phyloP scores from a whole-genome alignment of 2,329 filamentous ascomycete genomes.

The Epichloe glyceriae region DNA sequence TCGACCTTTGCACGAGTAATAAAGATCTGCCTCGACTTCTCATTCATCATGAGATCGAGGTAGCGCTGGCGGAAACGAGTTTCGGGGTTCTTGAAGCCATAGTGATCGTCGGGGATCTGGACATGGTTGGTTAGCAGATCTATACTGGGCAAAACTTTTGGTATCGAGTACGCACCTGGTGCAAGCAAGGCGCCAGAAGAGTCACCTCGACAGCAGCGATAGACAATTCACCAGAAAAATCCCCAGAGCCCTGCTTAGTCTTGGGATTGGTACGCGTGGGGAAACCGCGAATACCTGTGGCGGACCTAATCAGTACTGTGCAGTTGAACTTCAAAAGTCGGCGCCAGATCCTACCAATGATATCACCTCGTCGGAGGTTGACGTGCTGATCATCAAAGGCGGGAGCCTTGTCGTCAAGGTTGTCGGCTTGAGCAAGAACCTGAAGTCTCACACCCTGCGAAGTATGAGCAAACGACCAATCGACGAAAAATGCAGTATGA shows the following conservation, averaged over 20 bases:
- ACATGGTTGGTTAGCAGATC: background rate
- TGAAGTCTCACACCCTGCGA: slow-evolving; percentile 55
- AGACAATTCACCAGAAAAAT: slow-evolving; percentile 62
- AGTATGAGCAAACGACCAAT: background rate
- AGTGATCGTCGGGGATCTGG: slow-evolving; percentile 64
- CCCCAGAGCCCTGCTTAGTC: slow-evolving; percentile 68
- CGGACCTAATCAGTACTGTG: background rate
- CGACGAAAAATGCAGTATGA: background rate
- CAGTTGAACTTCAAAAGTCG: background rate
- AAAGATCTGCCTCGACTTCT: slow-evolving; percentile 70
- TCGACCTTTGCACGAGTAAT: slow-evolving; percentile 79
- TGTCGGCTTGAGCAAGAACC: slow-evolving; percentile 81
- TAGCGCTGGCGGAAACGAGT: slow-evolving; percentile 87
- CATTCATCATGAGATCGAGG: slow-evolving; percentile 95
- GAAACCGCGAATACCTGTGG: slow-evolving; percentile 17
- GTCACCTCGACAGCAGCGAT: slow-evolving; percentile 82
- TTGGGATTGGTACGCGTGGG: slow-evolving; percentile 64
- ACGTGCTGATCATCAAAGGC: slow-evolving; percentile 83
- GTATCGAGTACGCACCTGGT: slow-evolving; percentile 46
- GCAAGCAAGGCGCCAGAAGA: slow-evolving; percentile 80
- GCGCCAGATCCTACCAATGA: slow-evolving; percentile 47
- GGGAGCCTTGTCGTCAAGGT: slow-evolving; percentile 50
- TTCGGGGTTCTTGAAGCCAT: slow-evolving; percentile 91
- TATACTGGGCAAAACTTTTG: background rate
- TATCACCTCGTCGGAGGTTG: slow-evolving; percentile 77